Evolutionary conservation across 2,329 filamentous ascomycete species (phyloP), one percentile per base, ranked within the genome.

Genomic region (Emmonsiellopsis sp.): DNA sequence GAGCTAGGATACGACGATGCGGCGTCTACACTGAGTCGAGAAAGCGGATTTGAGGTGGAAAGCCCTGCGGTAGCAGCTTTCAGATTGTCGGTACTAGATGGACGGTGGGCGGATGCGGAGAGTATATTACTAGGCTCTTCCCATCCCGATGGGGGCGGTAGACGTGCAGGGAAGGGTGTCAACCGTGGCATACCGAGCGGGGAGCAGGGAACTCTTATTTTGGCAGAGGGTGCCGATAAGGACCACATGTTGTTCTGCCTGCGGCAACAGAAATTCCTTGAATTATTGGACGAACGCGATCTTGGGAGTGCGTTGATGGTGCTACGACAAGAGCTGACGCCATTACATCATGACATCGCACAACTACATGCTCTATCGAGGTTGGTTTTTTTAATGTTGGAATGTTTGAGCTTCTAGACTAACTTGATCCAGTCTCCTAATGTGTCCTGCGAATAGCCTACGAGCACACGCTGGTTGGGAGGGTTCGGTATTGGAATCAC

Each of bases 231-330:
- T 26, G 86, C 89, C 6, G 86, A 95, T 62, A 79, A 80, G 54
- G 83, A 85, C 60, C 78, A 86, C 51, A 92, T 98, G 86, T 80
- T 85, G 46, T 96, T 97, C 68, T 85, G 84, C 76, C 76, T 98
- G 63, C 81, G 92, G 58, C 87, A 95, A 66, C 93, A 98, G 67
- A 97, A 97, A 69, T 98, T 92, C 63, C 76, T 98, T 32, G 93
- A 98, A 72, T 75, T 95, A 7, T 74, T 98, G 43, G 91, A 97
- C 68, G 76, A 78, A 62, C 78, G 83, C 60, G 84, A 96, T 62
- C 81, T 88, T 7, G 79, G 79, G 11, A 78, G 79, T 50, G 93
- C 92, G 7, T 76, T 98, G 54, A 78, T 79, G 63, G 89, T 96
- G n/a, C 78, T 98, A 45, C 83, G 93, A 16, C 84, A 83, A 58